Evolutionary conservation across 164 flowering plant genomes (phyloP).

Genomic region (Hamamelis virginiana): DNA sequence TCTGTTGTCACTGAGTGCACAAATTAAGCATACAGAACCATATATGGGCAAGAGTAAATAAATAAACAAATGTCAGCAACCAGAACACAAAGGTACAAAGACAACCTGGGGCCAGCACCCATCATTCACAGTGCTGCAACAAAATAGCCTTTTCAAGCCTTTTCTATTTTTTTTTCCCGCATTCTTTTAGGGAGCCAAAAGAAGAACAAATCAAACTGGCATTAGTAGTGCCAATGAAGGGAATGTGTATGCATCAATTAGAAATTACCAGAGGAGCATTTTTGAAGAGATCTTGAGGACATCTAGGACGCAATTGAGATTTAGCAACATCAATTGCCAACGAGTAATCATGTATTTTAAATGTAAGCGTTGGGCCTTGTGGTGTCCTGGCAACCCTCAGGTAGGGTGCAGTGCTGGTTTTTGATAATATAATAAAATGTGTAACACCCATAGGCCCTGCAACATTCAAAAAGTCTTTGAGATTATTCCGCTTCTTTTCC

Average conservation of each 20-base stretch:
- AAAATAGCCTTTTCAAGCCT: neutral
- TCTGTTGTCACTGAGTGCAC: neutral
- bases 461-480: slow-evolving; percentile 87
- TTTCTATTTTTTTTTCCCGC: neutral
- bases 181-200: neutral
- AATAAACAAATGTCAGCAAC: neutral
- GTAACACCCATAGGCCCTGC: slow-evolving; percentile 99
- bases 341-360: slow-evolving; percentile 79
- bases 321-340: slow-evolving; percentile 78
- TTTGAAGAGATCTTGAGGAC: slow-evolving; percentile 84
- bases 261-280: slow-evolving; percentile 74
- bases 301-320: slow-evolving; percentile 84
- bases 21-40: neutral
- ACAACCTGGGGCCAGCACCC: neutral
- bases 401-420: slow-evolving; percentile 67
- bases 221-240: neutral
- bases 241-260: neutral
- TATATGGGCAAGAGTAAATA: neutral
- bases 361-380: slow-evolving; percentile 93
- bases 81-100: neutral
- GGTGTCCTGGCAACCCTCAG: slow-evolving; percentile 89
- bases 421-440: slow-evolving; percentile 87
- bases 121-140: neutral
- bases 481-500: slow-evolving; percentile 85
- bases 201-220: neutral